These are phyloP conservation scores for Lipomyces orientalis DNA, from an alignment of 805 yeast species.

Conservation along the genomic window DNA sequence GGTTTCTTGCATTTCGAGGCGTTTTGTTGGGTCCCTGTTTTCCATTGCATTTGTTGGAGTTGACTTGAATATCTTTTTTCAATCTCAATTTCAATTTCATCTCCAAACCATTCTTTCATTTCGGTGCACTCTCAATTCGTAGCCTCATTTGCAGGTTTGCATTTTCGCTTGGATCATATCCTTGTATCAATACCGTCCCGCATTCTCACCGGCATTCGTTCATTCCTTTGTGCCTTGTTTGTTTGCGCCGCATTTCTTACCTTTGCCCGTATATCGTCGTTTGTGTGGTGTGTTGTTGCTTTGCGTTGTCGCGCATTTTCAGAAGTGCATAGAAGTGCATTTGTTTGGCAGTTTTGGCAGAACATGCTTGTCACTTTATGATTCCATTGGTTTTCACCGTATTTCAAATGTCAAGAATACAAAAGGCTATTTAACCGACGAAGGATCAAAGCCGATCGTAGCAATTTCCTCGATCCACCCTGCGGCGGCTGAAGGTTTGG, in stretches of 20 bases:
- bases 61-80: not conserved
- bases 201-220: too few relatives aligned
- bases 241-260: not conserved
- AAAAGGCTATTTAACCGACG: not conserved
- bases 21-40: not conserved
- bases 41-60: not conserved
- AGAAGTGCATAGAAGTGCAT: too few relatives aligned
- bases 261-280: not conserved
- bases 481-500: too few relatives aligned
- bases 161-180: not conserved
- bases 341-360: not conserved
- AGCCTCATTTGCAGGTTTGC: not conserved
- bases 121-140: not conserved
- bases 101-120: not conserved
- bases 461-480: too few relatives aligned
- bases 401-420: not conserved
- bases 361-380: not conserved
- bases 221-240: too few relatives aligned
- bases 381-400: not conserved
- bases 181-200: too few relatives aligned
- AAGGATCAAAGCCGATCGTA: not conserved
- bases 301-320: not conserved
- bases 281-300: not conserved
- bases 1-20: not conserved
- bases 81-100: not conserved